Percentiles rank a stretch among this genome's conserved stretches.
These are phyloP conservation scores for Neofusicoccum umdonicola DNA, from an alignment of 2,329 filamentous ascomycete genomes.

Conservation along the genomic window DNA sequence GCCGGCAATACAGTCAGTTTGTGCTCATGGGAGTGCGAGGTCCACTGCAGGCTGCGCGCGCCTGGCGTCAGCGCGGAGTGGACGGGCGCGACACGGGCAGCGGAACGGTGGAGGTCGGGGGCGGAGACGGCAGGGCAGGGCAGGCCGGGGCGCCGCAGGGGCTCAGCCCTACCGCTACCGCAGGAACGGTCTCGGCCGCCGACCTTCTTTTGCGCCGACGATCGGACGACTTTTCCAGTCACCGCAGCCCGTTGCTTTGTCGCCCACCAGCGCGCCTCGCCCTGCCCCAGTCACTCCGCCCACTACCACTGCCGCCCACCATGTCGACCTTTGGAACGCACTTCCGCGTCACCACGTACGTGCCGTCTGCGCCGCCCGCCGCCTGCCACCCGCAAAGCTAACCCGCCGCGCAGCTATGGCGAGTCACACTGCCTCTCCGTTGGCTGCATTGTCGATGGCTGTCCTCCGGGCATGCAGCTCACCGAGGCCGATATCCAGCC, in stretches of 20 bases:
- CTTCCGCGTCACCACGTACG: constrained; percentile 80
- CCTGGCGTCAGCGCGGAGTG: neutral
- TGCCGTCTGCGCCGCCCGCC: constrained; percentile 20
- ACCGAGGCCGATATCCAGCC: constrained; percentile 88
- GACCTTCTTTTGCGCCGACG: constrained; percentile 3
- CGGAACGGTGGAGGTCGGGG: neutral
- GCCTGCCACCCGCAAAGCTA: constrained; percentile 18
- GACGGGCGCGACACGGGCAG: neutral
- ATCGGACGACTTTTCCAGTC: constrained; percentile 15
- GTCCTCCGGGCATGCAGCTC: constrained; percentile 82
- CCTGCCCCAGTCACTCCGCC: neutral
- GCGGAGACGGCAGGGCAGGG: neutral
- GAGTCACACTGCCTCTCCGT: constrained; percentile 91
- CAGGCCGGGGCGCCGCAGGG: neutral
- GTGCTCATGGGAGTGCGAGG: no score
- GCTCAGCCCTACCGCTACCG: constrained; percentile 1
- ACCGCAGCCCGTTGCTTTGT: neutral
- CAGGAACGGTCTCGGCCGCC: constrained; percentile 4
- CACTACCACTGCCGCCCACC: neutral
- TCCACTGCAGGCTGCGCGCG: neutral
- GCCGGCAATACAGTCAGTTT: neutral
- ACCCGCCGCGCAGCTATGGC: constrained; percentile 58
- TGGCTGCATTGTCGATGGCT: constrained; percentile 91
- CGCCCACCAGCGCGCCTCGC: neutral
- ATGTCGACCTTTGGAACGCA: constrained; percentile 88